Percentiles rank a stretch among this genome's conserved stretches.
Conservation (phyloP, 2,329 filamentous ascomycete genomes). For the Dactylellina cionopaga region DNA sequence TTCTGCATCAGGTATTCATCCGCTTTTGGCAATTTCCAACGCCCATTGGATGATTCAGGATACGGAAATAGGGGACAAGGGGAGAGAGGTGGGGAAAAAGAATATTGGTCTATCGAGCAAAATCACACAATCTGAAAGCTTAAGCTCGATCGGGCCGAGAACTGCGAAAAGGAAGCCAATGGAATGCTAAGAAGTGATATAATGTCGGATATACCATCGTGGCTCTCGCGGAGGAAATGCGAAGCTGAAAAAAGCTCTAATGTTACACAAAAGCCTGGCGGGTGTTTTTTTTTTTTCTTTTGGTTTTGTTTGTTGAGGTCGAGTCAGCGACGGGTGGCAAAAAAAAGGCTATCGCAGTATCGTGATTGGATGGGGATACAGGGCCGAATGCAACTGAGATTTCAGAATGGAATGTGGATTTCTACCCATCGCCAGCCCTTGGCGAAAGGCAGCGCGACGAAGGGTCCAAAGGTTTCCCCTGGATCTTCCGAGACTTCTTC, state of each 20-base stretch:
- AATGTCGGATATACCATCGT: too few relatives aligned
- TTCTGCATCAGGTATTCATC: slow-evolving; percentile 14
- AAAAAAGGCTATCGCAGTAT: slow-evolving; percentile 1
- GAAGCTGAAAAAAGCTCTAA: too few relatives aligned
- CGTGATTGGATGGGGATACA: slow-evolving; percentile 52
- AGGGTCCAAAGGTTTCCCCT: background rate
- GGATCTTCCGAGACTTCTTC: too few relatives aligned
- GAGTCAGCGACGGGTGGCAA: slow-evolving; percentile 28
- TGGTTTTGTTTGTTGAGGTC: background rate
- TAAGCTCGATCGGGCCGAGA: slow-evolving; percentile 1
- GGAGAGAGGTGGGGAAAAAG: background rate
- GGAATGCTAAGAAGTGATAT: too few relatives aligned
- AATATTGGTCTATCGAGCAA: background rate
- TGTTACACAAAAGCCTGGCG: slow-evolving; percentile 36
- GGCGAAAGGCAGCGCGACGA: too few relatives aligned
- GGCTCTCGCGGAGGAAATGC: too few relatives aligned
- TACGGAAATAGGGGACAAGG: background rate
- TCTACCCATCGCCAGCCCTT: slow-evolving; percentile 2
- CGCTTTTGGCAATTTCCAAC: slow-evolving; percentile 45
- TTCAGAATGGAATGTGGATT: slow-evolving; percentile 9
- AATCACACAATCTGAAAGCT: too few relatives aligned
- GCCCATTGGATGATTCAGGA: slow-evolving; percentile 11
- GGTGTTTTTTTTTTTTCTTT: too few relatives aligned
- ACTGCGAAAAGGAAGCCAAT: background rate
- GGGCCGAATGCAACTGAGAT: slow-evolving; percentile 27